Base-by-base conservation (phyloP, 83 land plant species). In the Diphasiastrum complanatum region DNA sequence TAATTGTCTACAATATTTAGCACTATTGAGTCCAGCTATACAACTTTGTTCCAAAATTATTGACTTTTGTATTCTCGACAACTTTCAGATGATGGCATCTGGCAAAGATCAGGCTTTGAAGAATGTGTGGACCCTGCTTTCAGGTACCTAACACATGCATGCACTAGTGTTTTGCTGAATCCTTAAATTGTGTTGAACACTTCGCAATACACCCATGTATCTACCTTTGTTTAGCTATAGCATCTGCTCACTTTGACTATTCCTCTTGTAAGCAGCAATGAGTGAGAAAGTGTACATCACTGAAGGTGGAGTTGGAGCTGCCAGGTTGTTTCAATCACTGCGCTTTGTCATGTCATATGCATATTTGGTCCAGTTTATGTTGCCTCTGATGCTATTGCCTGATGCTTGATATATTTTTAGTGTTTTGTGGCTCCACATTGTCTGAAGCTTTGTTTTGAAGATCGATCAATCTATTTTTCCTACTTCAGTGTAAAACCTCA, bases 261-360 rank as follows among this genome's bases (percentile, higher is more conserved):
- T n/a, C n/a, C n/a, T n/a, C n/a, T n/a, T n/a, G n/a, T 45, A 22
- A 51, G 58, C 83, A 95, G 89, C 89, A 19, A 24, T 95, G 58
- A 82, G 97, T 62, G 93, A 83, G 69, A 95, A 87, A 54, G 80
- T 89, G 8, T 95, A 84, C 60, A 54, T 95, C 29, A 84, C 89
- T 33, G 76, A 74, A 53, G 99, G 99, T 35, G 92, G 89, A 30
- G 84, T 89, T 68, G 97, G 97, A 30, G 79, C 84, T 55, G 97
- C 87, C 63, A 95, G 97, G 99, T 86, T 70, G 4, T 18, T 34
- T n/a, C 1, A 32, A 33, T 20, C 1, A 8, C 23, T 3, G 5
- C 25, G 25, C 22, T 5, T 14, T 19, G 18, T 55, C 36, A 19
- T 26, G 14, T 4, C 22, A 6, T 16, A 3, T 10, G 41, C 31